Conservation (phyloP, 2,329 filamentous ascomycete genomes). For the Lasiodiplodia citricola region DNA sequence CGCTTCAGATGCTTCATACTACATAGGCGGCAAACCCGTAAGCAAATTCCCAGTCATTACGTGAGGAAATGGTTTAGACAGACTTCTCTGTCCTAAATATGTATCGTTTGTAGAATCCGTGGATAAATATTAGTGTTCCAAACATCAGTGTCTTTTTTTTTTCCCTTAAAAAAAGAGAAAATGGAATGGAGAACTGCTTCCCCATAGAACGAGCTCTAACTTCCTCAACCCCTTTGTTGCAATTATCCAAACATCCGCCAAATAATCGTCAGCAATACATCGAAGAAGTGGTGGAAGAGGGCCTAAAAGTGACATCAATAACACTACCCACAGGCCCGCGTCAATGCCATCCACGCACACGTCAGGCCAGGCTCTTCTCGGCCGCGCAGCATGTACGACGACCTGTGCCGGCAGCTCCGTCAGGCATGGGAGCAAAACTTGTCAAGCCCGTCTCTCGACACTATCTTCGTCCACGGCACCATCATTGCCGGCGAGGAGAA, state of each 20-base stretch:
- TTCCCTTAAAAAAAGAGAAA: too few species aligned
- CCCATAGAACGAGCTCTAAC: too few species aligned
- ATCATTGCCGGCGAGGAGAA: constrained; percentile 36
- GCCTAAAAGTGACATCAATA: too few species aligned
- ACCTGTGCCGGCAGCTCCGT: constrained; percentile 29
- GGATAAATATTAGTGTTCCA: too few species aligned
- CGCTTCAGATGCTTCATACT: constrained; percentile 31
- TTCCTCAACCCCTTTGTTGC: too few species aligned
- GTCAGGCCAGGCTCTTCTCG: constrained; percentile 31
- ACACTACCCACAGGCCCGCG: not conserved
- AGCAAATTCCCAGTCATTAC: not conserved
- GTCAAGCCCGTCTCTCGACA: constrained; percentile 29
- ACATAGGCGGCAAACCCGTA: constrained; percentile 44
- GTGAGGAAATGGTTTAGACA: not conserved
- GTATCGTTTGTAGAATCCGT: too few species aligned
- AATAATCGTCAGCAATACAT: not conserved
- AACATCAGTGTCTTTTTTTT: too few species aligned
- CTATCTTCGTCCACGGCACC: constrained; percentile 37
- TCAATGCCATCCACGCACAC: constrained; percentile 36
- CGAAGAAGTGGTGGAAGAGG: too few species aligned
- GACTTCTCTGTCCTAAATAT: too few species aligned
- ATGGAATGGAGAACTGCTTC: too few species aligned
- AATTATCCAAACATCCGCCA: too few species aligned
- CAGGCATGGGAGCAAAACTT: constrained; percentile 32
- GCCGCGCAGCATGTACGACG: constrained; percentile 26